These are phyloP conservation scores for Pluteus cervinus DNA, from an alignment of 768 basidiomycete species.

Conservation along the genomic window DNA sequence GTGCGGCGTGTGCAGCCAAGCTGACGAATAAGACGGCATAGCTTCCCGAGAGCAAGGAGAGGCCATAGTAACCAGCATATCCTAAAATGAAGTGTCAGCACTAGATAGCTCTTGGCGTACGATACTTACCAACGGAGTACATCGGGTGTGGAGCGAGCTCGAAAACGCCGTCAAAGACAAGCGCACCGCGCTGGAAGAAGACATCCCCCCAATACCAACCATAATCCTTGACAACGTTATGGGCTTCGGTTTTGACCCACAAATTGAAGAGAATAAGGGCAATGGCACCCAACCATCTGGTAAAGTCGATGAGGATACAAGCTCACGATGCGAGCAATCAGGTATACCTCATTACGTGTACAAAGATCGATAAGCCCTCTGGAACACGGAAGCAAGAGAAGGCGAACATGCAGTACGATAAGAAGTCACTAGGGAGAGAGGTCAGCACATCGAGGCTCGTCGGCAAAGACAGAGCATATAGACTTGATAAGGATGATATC, in stretches of 20 bases:
- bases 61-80: constrained; percentile 97
- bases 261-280: constrained; percentile 90
- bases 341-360: constrained; percentile 79
- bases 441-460: constrained; percentile 1
- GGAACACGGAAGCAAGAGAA: constrained; percentile 90
- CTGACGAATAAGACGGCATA: constrained; percentile 90
- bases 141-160: constrained; percentile 92
- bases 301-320: constrained; percentile 1
- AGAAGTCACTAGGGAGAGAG: constrained; percentile 64
- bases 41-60: constrained; percentile 85
- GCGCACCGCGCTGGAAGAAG: constrained; percentile 87
- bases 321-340: constrained; percentile 9
- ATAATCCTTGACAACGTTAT: constrained; percentile 96
- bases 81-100: constrained; percentile 39
- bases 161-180: constrained; percentile 97
- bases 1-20: constrained; percentile 90
- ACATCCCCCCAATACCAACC: constrained; percentile 98
- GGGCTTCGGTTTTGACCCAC: constrained; percentile 98
- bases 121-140: constrained; percentile 73
- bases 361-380: constrained; percentile 58
- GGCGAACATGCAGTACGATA: constrained; percentile 93
- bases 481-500: constrained; percentile 96
- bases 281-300: constrained; percentile 83
- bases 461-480: constrained; percentile 18
- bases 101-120: constrained; percentile 3